phyloP scores from a whole-genome alignment of 768 basidiomycete species.

The Suillus occidentalis region DNA sequence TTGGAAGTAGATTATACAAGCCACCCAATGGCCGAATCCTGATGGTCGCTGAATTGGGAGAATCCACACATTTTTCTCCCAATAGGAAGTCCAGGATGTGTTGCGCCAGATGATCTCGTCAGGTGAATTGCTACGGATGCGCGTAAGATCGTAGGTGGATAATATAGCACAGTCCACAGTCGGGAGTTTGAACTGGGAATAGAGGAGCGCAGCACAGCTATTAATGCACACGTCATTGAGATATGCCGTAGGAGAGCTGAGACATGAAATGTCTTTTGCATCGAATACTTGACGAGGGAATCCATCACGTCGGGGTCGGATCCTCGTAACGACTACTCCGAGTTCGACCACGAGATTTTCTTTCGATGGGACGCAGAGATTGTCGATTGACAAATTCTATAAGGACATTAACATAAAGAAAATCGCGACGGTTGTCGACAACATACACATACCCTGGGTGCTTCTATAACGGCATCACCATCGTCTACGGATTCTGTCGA shows the following conservation, averaged over 20 bases:
- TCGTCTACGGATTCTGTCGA: not conserved
- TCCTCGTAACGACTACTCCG: not conserved
- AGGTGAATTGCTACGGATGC: not conserved
- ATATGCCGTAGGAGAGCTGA: conserved; percentile 1
- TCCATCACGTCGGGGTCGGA: not conserved
- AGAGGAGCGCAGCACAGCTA: conserved; percentile 13
- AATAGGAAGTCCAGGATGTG: conserved; percentile 20
- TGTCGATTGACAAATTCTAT: conserved; percentile 3
- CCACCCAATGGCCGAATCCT: conserved; percentile 31
- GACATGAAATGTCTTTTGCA: conserved; percentile 7
- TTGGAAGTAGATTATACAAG: conserved; percentile 17
- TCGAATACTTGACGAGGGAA: conserved; percentile 12
- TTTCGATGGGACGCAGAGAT: not conserved
- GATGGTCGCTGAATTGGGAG: conserved; percentile 36
- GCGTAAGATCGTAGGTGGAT: conserved; percentile 11
- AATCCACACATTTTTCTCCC: conserved; percentile 35
- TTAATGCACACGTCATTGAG: conserved; percentile 18
- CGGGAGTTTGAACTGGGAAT: not conserved
- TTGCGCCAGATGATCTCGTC: conserved; percentile 26
- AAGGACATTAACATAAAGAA: not conserved
- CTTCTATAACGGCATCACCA: not conserved
- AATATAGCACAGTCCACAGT: conserved; percentile 10
- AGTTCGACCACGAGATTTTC: not conserved
- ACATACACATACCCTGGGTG: not conserved
- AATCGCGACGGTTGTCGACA: not conserved